Evolutionary conservation across 2,329 filamentous ascomycete species (phyloP).

Genomic region (Raffaelea arxii): DNA sequence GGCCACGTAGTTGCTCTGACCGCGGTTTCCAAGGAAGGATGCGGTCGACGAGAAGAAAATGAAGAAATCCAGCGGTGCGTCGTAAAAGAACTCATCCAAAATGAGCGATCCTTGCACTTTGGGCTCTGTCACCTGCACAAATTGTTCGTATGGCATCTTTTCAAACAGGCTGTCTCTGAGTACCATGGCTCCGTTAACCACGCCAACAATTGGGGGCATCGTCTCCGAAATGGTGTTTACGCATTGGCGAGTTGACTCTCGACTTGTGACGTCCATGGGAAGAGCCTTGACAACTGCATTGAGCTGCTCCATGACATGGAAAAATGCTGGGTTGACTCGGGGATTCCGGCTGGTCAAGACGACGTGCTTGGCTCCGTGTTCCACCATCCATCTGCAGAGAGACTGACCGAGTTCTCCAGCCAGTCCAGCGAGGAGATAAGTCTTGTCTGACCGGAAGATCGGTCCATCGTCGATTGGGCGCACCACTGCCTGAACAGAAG

Average conservation of each 20-base stretch:
- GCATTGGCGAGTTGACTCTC: neutral
- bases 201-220: conserved; percentile 23
- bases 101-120: conserved; percentile 22
- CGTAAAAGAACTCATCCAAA: conserved; percentile 20
- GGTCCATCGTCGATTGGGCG: neutral
- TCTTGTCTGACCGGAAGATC: conserved; percentile 13
- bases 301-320: neutral
- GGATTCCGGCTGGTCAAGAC: conserved; percentile 26
- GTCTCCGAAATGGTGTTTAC: conserved; percentile 9
- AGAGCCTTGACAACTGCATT: neutral
- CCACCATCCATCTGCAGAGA: conserved; percentile 28
- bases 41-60: conserved; percentile 20
- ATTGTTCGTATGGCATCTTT: conserved; percentile 13
- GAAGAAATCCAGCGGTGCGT: conserved; percentile 24
- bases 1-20: conserved; percentile 30
- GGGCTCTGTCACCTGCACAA: conserved; percentile 16
- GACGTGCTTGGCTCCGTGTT: conserved; percentile 24
- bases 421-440: conserved; percentile 25
- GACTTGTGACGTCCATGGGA: neutral
- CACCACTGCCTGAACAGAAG: neutral
- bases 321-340: neutral
- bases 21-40: conserved; percentile 13
- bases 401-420: conserved; percentile 26
- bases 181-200: conserved; percentile 28
- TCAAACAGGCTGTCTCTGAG: conserved; percentile 18